Percentiles rank a stretch among this genome's conserved stretches.
phyloP scores from a whole-genome alignment of 345 rosid genomes.

The Fremontodendron californicum region DNA sequence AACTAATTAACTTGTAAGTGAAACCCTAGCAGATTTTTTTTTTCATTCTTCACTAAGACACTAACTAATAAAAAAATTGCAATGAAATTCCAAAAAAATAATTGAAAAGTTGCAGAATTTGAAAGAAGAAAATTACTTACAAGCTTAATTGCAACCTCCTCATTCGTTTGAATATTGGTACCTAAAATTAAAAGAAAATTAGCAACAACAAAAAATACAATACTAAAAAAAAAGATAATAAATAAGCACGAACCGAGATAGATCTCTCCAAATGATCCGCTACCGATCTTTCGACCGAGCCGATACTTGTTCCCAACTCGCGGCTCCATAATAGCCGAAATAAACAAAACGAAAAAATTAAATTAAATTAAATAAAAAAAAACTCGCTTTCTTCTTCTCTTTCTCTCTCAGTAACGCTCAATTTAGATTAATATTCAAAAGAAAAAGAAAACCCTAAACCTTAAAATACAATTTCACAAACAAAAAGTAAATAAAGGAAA shows the following conservation, averaged over 20 bases:
- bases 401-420: not conserved
- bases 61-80: not conserved
- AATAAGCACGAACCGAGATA: slow-evolving; percentile 62
- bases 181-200: slow-evolving; percentile 36
- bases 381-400: not conserved
- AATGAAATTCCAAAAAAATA: not conserved
- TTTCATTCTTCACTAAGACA: not conserved
- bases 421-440: not conserved
- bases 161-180: slow-evolving; percentile 83
- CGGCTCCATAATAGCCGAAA: slow-evolving; percentile 52
- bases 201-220: slow-evolving; percentile 4
- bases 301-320: slow-evolving; percentile 90
- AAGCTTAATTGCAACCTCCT: slow-evolving; percentile 98
- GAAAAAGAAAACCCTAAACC: not conserved
- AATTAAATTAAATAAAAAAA: not conserved
- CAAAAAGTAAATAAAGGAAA: not conserved
- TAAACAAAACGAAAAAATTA: not conserved
- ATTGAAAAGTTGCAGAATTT: not conserved
- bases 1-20: not conserved
- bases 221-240: not conserved
- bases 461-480: not conserved
- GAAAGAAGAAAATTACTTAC: slow-evolving; percentile 44
- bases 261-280: slow-evolving; percentile 98
- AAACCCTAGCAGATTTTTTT: not conserved
- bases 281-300: slow-evolving; percentile 91